Conservation (phyloP, 352 stramenopile species). For the Albugo candida region DNA sequence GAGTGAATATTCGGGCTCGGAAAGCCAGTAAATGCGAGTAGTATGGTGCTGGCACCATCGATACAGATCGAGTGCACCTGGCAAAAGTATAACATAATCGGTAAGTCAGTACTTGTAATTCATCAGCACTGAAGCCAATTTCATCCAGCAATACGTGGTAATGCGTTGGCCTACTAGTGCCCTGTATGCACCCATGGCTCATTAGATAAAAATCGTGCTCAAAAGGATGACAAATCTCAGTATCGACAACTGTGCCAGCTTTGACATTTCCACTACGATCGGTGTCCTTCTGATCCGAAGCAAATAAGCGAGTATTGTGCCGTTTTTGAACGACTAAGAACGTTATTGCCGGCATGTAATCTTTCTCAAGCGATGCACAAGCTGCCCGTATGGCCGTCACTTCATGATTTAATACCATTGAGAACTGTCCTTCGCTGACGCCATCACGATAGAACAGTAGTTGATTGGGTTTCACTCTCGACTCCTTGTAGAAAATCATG, state of each 20-base stretch:
- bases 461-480: conserved; percentile 9
- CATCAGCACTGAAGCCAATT: conserved; percentile 8
- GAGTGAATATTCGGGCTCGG: conserved; percentile 18
- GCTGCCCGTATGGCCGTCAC: conserved; percentile 16
- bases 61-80: conserved; percentile 20
- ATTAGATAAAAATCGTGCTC: conserved; percentile 30
- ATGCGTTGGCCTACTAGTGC: conserved; percentile 17
- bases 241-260: conserved; percentile 15
- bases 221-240: conserved; percentile 18
- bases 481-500: conserved; percentile 13
- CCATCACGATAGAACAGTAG: conserved; percentile 26
- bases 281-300: conserved; percentile 1
- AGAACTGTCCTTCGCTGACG: conserved; percentile 21
- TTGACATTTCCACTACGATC: conserved; percentile 12
- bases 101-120: conserved; percentile 7
- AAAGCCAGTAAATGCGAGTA: conserved; percentile 23
- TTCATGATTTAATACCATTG: conserved; percentile 16
- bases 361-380: conserved; percentile 10
- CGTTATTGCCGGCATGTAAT: conserved; percentile 17
- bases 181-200: conserved; percentile 18
- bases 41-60: conserved; percentile 19
- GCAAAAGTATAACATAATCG: conserved; percentile 19
- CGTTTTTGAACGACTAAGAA: conserved; percentile 27
- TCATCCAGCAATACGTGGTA: conserved; percentile 23
- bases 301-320: conserved; percentile 20